A percentile compares a stretch with the other conserved stretches of the same genome.
Conservation (phyloP, 2,329 filamentous ascomycete genomes). For the Beauveria medogensis region DNA sequence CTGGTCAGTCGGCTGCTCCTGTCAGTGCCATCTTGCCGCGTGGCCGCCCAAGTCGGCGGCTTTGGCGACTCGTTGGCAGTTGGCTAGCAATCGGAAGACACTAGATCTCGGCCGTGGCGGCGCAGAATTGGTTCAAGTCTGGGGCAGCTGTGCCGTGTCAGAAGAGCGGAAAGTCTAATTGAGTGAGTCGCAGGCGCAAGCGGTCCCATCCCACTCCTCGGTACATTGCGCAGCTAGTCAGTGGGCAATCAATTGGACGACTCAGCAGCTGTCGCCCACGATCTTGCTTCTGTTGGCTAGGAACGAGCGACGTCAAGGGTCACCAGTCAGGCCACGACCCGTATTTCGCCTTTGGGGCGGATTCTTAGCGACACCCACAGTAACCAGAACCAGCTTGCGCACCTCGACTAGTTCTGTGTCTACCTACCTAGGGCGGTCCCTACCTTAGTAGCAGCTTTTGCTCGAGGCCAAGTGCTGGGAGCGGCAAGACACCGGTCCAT, state of each 20-base stretch:
- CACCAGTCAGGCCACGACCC: slow-evolving; percentile 10
- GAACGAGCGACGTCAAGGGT: slow-evolving; percentile 2
- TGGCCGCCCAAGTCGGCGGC: background rate
- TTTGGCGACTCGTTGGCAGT: background rate
- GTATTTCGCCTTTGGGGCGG: slow-evolving; percentile 6
- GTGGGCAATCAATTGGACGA: slow-evolving; percentile 1
- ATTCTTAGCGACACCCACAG: slow-evolving; percentile 6
- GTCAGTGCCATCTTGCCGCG: background rate
- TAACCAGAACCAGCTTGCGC: background rate
- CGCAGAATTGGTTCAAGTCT: background rate
- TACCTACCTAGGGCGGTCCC: slow-evolving; percentile 7
- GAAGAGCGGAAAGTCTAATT: slow-evolving; percentile 2
- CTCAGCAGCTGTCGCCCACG: slow-evolving; percentile 4
- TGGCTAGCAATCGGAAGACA: background rate
- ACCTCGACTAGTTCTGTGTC: slow-evolving; percentile 1
- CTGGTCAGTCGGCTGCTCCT: background rate
- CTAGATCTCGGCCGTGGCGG: slow-evolving; percentile 1
- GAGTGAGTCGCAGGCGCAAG: slow-evolving; percentile 3
- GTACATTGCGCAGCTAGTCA: slow-evolving; percentile 4
- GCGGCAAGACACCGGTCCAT: slow-evolving; percentile 31
- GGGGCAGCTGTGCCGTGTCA: background rate
- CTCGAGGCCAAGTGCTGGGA: slow-evolving; percentile 24
- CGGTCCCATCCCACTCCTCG: background rate
- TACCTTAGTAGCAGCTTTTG: slow-evolving; percentile 12
- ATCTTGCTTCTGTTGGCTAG: slow-evolving; percentile 4